These are phyloP conservation scores for Rhizophagus prolifer DNA, from an alignment of 192 early-diverging fungal species.

Conservation along the genomic window DNA sequence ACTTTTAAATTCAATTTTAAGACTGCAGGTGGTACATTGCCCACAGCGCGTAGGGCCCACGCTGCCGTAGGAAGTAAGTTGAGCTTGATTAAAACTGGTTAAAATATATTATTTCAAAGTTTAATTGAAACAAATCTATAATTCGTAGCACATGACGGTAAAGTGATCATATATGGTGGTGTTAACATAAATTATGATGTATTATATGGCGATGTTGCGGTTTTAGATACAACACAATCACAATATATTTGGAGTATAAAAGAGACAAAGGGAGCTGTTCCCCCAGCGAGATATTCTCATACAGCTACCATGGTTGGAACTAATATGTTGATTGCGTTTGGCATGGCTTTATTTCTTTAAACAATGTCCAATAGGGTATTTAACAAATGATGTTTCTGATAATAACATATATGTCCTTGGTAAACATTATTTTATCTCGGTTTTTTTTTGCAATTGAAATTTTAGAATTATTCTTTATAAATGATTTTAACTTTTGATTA, in stretches of 20 bases:
- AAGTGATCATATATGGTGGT: constrained; percentile 24
- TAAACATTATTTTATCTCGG: background rate
- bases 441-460: background rate
- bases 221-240: constrained; percentile 2
- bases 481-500: background rate
- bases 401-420: constrained; percentile 7
- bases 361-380: background rate
- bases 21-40: background rate
- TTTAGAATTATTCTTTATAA: background rate
- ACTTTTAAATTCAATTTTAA: background rate
- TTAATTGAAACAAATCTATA: background rate
- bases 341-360: constrained; percentile 2
- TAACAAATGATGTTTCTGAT: background rate
- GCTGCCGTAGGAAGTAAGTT: constrained; percentile 18
- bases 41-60: background rate
- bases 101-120: background rate
- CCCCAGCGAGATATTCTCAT: constrained; percentile 9
- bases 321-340: constrained; percentile 23
- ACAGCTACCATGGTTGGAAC: constrained; percentile 16
- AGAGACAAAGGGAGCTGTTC: background rate
- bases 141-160: constrained; percentile 3
- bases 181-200: background rate
- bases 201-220: constrained; percentile 1
- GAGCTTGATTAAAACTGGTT: background rate
- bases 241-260: background rate